Evolutionary conservation across 805 yeast genomes (phyloP).

Genomic region (Wickerhamiella azyma): DNA sequence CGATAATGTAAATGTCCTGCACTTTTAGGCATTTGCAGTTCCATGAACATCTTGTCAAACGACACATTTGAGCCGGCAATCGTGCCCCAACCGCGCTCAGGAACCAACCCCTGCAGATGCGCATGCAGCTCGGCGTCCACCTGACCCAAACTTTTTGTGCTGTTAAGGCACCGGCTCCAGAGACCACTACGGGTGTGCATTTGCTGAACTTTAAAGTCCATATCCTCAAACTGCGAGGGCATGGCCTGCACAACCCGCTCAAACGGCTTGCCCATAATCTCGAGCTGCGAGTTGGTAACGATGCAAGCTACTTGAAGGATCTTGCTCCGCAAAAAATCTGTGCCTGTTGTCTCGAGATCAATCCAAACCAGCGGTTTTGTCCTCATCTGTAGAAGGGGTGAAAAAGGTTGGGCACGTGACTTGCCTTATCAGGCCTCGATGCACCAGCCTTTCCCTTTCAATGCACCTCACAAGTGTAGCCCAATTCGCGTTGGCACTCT

Average conservation of each 20-base stretch:
- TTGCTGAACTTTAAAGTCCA: constrained; percentile 78
- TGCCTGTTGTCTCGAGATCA: constrained; percentile 99
- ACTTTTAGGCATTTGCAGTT: constrained; percentile 67
- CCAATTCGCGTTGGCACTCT: background rate
- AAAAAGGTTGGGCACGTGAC: background rate
- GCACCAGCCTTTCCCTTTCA: background rate
- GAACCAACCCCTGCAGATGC: constrained; percentile 45
- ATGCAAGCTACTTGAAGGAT: constrained; percentile 88
- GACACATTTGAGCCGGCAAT: constrained; percentile 88
- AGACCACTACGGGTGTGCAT: constrained; percentile 72
- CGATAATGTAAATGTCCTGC: constrained; percentile 52
- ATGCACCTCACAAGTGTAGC: background rate
- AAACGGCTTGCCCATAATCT: constrained; percentile 58
- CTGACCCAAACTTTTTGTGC: constrained; percentile 37
- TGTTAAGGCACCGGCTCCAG: constrained; percentile 47
- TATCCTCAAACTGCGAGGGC: constrained; percentile 42
- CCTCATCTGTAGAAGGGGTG: no score
- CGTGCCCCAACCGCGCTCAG: constrained; percentile 40
- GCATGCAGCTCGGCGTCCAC: constrained; percentile 54
- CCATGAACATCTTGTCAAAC: constrained; percentile 76
- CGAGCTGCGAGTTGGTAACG: constrained; percentile 70
- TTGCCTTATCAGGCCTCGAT: background rate
- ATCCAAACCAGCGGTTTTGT: constrained; percentile 59
- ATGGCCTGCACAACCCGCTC: constrained; percentile 71
- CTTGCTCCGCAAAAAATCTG: constrained; percentile 56